phyloP scores from a whole-genome alignment of 169 alveolate species.

The Miamiensis avidus region DNA sequence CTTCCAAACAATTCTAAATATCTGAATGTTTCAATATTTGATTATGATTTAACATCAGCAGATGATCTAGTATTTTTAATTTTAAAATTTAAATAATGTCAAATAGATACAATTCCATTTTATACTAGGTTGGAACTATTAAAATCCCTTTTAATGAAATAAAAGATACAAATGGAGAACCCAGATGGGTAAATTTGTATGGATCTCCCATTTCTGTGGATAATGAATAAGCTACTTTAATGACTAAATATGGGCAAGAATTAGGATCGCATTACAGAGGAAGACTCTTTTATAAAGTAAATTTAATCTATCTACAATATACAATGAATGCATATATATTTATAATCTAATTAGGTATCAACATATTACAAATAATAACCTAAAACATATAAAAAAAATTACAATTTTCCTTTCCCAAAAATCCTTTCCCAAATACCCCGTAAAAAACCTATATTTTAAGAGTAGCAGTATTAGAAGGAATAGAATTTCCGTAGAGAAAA shows the following conservation, averaged over 20 bases:
- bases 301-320: no score
- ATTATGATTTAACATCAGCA: conserved; percentile 29
- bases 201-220: conserved; percentile 59
- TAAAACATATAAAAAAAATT: conserved; percentile 43
- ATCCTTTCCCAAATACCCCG: conserved; percentile 58
- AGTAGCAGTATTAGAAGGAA: conserved; percentile 65
- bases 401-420: conserved; percentile 46
- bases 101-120: neutral
- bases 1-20: conserved; percentile 47
- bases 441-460: conserved; percentile 50
- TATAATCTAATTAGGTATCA: neutral
- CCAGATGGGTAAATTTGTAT: conserved; percentile 65
- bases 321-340: neutral
- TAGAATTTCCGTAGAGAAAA: conserved; percentile 59
- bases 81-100: no score
- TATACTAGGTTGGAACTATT: conserved; percentile 52
- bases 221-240: conserved; percentile 57
- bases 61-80: neutral
- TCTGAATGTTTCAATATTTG: conserved; percentile 29
- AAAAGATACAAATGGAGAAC: conserved; percentile 31
- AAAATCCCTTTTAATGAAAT: conserved; percentile 42
- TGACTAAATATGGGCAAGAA: conserved; percentile 58
- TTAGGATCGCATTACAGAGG: conserved; percentile 72
- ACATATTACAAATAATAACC: conserved; percentile 54
- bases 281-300: conserved; percentile 40